phyloP scores from a whole-genome alignment of 163 green algal genomes.

The Scenedesmus sp. region DNA sequence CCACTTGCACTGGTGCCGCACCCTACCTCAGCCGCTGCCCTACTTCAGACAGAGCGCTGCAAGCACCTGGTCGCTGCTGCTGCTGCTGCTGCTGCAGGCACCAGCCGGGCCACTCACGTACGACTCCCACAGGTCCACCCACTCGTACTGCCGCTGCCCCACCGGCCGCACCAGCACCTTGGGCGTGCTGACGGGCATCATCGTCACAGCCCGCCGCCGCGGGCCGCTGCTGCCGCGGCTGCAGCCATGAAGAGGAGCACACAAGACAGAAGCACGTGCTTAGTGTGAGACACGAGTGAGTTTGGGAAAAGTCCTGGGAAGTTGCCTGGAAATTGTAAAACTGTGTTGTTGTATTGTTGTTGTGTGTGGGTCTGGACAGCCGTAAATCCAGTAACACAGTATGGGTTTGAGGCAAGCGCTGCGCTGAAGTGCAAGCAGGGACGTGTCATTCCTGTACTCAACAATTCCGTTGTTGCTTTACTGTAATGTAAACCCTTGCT shows the following conservation, averaged over 20 bases:
- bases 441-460: too few species aligned
- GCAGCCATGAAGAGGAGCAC: not conserved
- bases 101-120: not conserved
- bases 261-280: not conserved
- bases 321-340: too few species aligned
- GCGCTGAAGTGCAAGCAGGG: not conserved
- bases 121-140: conserved; percentile 83
- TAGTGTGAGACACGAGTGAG: too few species aligned
- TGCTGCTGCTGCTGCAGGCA: not conserved
- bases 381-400: too few species aligned
- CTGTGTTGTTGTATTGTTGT: not conserved
- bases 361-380: too few species aligned
- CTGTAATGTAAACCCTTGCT: too few species aligned
- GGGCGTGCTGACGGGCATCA: conserved; percentile 86
- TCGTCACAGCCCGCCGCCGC: conserved; percentile 63
- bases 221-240: conserved; percentile 46
- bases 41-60: not conserved
- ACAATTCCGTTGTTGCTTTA: too few species aligned
- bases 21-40: conserved; percentile 21
- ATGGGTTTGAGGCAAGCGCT: not conserved
- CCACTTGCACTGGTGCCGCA: conserved; percentile 79
- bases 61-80: not conserved
- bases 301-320: too few species aligned
- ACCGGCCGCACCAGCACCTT: conserved; percentile 70
- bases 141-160: conserved; percentile 82